Evolutionary conservation across 108 stramenopile genomes (phyloP).

Genomic region (Mayamaea pseudoterrestris): DNA sequence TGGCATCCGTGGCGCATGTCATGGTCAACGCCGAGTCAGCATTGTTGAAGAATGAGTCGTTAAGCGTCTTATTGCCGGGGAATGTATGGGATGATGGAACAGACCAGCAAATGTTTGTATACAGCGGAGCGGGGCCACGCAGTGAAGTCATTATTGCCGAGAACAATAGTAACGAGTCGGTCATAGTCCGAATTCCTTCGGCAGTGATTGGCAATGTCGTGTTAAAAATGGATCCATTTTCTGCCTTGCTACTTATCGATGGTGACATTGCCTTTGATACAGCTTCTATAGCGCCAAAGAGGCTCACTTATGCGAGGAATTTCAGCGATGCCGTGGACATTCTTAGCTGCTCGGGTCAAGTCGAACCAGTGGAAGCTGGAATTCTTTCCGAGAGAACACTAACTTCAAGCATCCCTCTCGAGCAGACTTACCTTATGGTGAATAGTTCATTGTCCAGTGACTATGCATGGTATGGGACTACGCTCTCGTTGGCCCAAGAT

Average conservation of each 20-base stretch:
- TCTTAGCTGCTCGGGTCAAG: too few relatives aligned
- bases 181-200: constrained; percentile 2
- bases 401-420: constrained; percentile 22
- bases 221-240: constrained; percentile 14
- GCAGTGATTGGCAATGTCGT: neutral
- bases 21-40: constrained; percentile 18
- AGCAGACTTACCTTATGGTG: constrained; percentile 26
- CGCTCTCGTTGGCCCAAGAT: constrained; percentile 7
- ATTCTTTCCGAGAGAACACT: too few relatives aligned
- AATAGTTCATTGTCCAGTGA: constrained; percentile 24
- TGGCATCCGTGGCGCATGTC: constrained; percentile 19
- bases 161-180: constrained; percentile 14
- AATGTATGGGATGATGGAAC: constrained; percentile 15
- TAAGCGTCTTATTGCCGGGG: constrained; percentile 8
- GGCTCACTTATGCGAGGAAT: constrained; percentile 6
- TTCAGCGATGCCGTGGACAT: too few relatives aligned
- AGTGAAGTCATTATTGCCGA: constrained; percentile 24
- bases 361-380: too few relatives aligned
- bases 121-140: neutral
- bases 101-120: constrained; percentile 22
- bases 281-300: constrained; percentile 10
- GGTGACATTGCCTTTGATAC: constrained; percentile 27
- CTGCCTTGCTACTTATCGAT: constrained; percentile 19
- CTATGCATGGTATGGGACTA: constrained; percentile 45
- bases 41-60: neutral